Percentiles rank a stretch among this genome's conserved stretches.
These are phyloP conservation scores for Entelexis sorbosivorans DNA, from an alignment of 1,139 yeast genomes.

Conservation along the genomic window DNA sequence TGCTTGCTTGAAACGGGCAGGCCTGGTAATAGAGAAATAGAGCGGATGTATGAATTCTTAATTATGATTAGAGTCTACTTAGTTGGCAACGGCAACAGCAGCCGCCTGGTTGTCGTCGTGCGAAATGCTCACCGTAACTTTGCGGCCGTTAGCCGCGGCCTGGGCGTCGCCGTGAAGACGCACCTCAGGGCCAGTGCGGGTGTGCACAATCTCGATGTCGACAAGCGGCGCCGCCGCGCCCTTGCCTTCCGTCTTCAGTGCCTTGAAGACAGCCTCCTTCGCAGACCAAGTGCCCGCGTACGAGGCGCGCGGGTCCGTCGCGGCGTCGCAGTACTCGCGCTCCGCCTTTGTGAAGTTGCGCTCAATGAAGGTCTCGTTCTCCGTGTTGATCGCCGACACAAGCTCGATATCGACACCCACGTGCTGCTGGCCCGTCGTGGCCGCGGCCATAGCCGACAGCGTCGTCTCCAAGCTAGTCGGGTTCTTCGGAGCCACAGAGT, in stretches of 20 bases:
- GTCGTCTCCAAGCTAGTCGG: slow-evolving; percentile 42
- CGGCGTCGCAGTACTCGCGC: slow-evolving; percentile 57
- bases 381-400: slow-evolving; percentile 65
- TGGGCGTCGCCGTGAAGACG: slow-evolving; percentile 64
- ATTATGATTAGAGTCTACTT: slow-evolving; percentile 8
- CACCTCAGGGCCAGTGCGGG: slow-evolving; percentile 70
- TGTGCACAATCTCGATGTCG: slow-evolving; percentile 79
- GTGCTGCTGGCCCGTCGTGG: slow-evolving; percentile 39
- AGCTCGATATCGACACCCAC: slow-evolving; percentile 98
- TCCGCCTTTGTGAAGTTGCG: slow-evolving; percentile 82
- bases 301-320: slow-evolving; percentile 76
- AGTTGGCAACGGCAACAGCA: slow-evolving; percentile 76
- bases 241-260: slow-evolving; percentile 74
- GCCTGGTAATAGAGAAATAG: background rate
- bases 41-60: background rate
- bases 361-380: slow-evolving; percentile 77
- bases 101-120: slow-evolving; percentile 96
- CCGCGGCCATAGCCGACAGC: slow-evolving; percentile 27
- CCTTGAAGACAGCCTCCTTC: slow-evolving; percentile 96
- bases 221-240: slow-evolving; percentile 93
- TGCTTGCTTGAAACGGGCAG: no score
- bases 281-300: slow-evolving; percentile 99
- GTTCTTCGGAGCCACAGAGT: slow-evolving; percentile 33
- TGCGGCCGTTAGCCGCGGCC: slow-evolving; percentile 66
- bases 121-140: slow-evolving; percentile 76